phyloP scores from a whole-genome alignment of 257 asterid genomes.

The Solanum tacnaense region DNA sequence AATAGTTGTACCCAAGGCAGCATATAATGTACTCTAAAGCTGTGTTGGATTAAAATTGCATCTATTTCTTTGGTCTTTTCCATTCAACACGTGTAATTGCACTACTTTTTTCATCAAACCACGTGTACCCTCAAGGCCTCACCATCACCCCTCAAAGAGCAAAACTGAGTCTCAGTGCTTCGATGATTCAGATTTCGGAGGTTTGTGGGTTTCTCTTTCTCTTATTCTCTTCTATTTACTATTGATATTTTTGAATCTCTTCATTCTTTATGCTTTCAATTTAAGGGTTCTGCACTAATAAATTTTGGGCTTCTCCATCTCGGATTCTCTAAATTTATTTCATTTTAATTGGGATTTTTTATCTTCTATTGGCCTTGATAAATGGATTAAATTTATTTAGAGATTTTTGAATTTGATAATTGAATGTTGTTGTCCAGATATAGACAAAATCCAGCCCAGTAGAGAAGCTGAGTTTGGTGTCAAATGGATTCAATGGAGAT shows the following conservation, averaged over 20 bases:
- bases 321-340: too few species aligned
- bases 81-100: background rate
- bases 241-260: too few species aligned
- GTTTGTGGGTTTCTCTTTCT: too few species aligned
- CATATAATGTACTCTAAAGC: too few species aligned
- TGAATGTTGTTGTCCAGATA: background rate
- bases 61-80: background rate
- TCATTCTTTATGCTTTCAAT: too few species aligned
- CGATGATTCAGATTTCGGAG: too few species aligned
- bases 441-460: background rate
- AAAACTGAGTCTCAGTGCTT: background rate
- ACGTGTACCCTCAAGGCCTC: too few species aligned
- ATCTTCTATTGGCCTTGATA: background rate
- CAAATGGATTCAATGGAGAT: too few species aligned
- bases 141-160: background rate
- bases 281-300: background rate
- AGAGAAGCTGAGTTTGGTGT: background rate
- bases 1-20: background rate
- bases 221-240: too few species aligned
- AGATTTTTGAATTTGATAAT: background rate
- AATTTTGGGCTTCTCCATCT: background rate
- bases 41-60: background rate
- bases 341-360: too few species aligned
- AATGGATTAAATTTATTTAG: background rate
- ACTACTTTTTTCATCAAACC: too few species aligned